Conservation (phyloP, 495 filamentous ascomycete species). For the Astrothelium macrocarpum region DNA sequence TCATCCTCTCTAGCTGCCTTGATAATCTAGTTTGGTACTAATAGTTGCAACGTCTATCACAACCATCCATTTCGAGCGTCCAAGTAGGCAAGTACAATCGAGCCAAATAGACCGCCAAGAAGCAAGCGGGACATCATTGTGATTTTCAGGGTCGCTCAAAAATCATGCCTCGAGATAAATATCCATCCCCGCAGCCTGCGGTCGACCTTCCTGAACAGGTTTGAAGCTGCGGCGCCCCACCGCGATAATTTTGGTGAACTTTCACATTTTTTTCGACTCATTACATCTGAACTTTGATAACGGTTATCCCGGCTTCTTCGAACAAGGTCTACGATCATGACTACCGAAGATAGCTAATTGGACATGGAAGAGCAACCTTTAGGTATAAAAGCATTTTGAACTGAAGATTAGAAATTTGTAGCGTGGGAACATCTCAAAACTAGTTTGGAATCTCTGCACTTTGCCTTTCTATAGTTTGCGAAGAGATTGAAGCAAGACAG, state of each 20-base stretch:
- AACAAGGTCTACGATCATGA: background rate
- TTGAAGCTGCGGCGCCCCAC: slow-evolving; percentile 3
- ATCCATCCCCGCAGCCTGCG: background rate
- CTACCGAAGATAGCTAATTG: background rate
- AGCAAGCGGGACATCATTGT: background rate
- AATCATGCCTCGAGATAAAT: background rate
- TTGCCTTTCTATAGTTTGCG: background rate
- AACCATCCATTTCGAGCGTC: background rate
- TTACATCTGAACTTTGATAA: background rate
- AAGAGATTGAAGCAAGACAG: background rate
- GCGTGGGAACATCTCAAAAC: no score
- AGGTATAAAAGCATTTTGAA: background rate
- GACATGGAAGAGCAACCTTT: background rate
- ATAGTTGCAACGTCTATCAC: background rate
- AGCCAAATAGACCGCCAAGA: background rate
- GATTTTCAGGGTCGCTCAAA: background rate
- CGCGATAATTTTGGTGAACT: background rate
- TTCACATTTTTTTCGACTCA: slow-evolving; percentile 2
- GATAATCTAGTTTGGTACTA: background rate
- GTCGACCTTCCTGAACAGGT: background rate
- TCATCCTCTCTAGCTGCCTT: background rate
- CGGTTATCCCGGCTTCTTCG: background rate
- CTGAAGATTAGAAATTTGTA: background rate
- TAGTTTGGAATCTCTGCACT: no score
- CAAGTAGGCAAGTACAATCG: background rate